Percentiles rank a stretch among this genome's conserved stretches.
These are phyloP conservation scores for Pseudoturritis turrita DNA, from an alignment of 345 rosid genomes.

Conservation along the genomic window DNA sequence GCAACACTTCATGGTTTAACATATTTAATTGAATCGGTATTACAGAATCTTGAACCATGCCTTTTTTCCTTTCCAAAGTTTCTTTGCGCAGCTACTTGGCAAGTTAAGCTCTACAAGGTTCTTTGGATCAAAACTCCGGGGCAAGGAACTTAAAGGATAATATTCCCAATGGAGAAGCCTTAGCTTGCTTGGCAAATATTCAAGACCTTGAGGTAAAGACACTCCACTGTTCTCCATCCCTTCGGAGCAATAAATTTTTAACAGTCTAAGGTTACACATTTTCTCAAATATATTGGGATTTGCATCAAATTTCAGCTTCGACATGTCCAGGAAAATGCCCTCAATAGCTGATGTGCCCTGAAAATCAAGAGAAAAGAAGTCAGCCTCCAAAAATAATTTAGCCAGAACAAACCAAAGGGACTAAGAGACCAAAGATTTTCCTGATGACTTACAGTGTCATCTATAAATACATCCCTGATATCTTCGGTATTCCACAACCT, in stretches of 20 bases:
- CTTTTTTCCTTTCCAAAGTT: slow-evolving; percentile 30
- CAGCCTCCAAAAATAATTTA: neutral
- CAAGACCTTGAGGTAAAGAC: neutral
- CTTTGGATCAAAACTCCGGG: slow-evolving; percentile 5
- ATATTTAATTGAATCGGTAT: neutral
- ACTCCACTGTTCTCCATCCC: neutral
- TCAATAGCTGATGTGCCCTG: slow-evolving; percentile 33
- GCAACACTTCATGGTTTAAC: neutral
- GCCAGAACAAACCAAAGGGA: neutral
- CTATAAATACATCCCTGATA: slow-evolving; percentile 1
- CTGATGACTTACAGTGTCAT: slow-evolving; percentile 4
- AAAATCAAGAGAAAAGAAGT: slow-evolving; percentile 1
- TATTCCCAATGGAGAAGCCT: slow-evolving; percentile 27
- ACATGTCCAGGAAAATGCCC: slow-evolving; percentile 29
- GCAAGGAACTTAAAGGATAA: slow-evolving; percentile 31
- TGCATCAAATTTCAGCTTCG: neutral
- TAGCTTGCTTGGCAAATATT: slow-evolving; percentile 13
- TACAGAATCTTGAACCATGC: neutral
- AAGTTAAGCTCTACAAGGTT: slow-evolving; percentile 29
- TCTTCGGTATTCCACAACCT: slow-evolving; percentile 21
- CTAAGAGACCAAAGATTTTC: neutral
- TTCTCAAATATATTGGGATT: neutral
- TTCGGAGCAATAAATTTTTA: neutral
- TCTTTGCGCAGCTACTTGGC: neutral
- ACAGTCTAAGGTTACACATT: slow-evolving; percentile 23